These are phyloP conservation scores for Aspergillus fijiensis DNA, from an alignment of 2,329 filamentous ascomycete species.

Conservation along the genomic window DNA sequence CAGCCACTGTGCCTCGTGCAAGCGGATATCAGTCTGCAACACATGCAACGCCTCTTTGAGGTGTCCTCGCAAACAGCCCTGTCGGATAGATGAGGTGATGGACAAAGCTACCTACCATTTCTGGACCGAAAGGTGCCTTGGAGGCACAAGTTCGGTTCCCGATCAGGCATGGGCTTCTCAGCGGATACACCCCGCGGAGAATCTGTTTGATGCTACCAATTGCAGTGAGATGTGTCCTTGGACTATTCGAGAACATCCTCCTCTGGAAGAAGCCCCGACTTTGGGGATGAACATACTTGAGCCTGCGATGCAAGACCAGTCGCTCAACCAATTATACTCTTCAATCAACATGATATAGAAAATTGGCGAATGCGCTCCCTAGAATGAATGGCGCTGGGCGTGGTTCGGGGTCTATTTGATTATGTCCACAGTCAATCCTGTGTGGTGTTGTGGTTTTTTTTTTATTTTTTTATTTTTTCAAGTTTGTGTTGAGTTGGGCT, in stretches of 20 bases:
- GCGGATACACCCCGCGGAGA: constrained; percentile 40
- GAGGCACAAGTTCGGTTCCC: constrained; percentile 26
- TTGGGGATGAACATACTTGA: constrained; percentile 36
- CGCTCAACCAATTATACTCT: constrained; percentile 36
- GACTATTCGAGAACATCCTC: constrained; percentile 41
- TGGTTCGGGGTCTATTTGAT: neutral
- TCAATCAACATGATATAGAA: constrained; percentile 36
- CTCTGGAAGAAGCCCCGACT: constrained; percentile 32
- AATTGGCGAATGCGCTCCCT: neutral
- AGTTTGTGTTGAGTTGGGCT: neutral
- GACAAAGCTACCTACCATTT: constrained; percentile 37
- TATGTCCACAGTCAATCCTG: neutral
- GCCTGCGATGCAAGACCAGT: constrained; percentile 32
- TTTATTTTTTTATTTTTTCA: too few species aligned
- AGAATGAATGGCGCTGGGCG: neutral
- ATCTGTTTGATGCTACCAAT: constrained; percentile 34
- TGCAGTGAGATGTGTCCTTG: constrained; percentile 42
- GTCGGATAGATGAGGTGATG: constrained; percentile 21
- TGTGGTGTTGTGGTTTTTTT: neutral
- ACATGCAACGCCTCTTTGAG: constrained; percentile 35
- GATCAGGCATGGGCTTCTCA: constrained; percentile 37
- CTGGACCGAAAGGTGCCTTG: constrained; percentile 37
- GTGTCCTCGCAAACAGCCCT: constrained; percentile 37
- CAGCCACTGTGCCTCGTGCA: constrained; percentile 35
- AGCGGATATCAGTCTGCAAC: constrained; percentile 38